phyloP scores from a whole-genome alignment of 768 basidiomycete species.

The Macrolepiota albuminosa region DNA sequence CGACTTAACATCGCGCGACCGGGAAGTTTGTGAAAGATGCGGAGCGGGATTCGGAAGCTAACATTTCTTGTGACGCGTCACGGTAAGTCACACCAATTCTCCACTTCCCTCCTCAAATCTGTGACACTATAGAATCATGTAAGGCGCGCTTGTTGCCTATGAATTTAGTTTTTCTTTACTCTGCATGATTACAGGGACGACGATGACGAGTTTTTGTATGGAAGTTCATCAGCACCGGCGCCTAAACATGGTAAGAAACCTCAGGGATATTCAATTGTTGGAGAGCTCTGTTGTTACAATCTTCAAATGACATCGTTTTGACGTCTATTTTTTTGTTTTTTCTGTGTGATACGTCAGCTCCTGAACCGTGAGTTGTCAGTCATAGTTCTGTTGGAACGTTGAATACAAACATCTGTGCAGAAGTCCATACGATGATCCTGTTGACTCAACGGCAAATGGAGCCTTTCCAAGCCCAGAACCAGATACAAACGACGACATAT shows the following conservation, averaged over 20 bases:
- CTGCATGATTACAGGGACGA: slow-evolving; percentile 48
- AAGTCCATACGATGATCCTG: slow-evolving; percentile 33
- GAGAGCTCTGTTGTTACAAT: slow-evolving; percentile 24
- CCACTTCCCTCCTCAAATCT: neutral
- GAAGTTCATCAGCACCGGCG: slow-evolving; percentile 39
- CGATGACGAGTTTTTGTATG: slow-evolving; percentile 79
- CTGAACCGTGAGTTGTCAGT: slow-evolving; percentile 56
- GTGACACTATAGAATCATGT: slow-evolving; percentile 8
- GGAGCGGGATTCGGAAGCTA: slow-evolving; percentile 15
- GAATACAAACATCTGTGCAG: slow-evolving; percentile 19
- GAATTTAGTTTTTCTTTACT: neutral
- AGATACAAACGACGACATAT: slow-evolving; percentile 26
- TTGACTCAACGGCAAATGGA: slow-evolving; percentile 40
- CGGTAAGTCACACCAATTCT: slow-evolving; percentile 3
- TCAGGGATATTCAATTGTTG: slow-evolving; percentile 13
- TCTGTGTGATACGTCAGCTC: slow-evolving; percentile 44
- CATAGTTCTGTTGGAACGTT: slow-evolving; percentile 11
- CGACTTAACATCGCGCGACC: slow-evolving; percentile 14
- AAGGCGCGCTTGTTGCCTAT: slow-evolving; percentile 1
- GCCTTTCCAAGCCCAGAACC: slow-evolving; percentile 47
- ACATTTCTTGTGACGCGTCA: slow-evolving; percentile 18
- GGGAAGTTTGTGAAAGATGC: neutral
- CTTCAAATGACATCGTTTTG: slow-evolving; percentile 37
- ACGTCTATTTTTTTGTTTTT: slow-evolving; percentile 26
- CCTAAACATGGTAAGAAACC: slow-evolving; percentile 44